Conservation (phyloP, 1,284 basidiomycete species). For the Trichosporon inkin region DNA sequence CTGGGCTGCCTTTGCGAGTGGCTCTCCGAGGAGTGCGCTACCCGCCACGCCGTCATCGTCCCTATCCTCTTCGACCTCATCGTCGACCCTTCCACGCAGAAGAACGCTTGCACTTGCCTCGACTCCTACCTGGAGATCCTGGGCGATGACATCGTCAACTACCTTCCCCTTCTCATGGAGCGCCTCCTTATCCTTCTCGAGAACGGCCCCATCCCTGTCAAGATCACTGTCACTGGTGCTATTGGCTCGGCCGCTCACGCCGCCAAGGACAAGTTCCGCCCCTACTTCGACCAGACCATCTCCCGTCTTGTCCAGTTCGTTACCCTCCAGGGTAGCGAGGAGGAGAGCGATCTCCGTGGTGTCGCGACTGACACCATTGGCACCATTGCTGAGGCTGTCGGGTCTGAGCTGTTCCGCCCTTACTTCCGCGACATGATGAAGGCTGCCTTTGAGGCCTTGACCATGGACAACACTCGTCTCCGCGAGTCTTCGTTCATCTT, state of each 20-base stretch:
- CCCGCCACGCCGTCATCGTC: slow-evolving; percentile 77
- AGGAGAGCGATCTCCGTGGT: slow-evolving; percentile 83
- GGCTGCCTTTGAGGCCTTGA: slow-evolving; percentile 85
- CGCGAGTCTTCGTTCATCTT: slow-evolving; percentile 97
- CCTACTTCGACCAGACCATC: slow-evolving; percentile 95
- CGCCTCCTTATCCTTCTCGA: slow-evolving; percentile 84
- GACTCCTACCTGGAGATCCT: slow-evolving; percentile 96
- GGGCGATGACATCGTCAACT: slow-evolving; percentile 78
- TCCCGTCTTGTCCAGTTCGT: slow-evolving; percentile 79
- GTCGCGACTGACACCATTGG: slow-evolving; percentile 98
- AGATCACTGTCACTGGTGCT: slow-evolving; percentile 94
- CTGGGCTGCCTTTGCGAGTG: slow-evolving; percentile 97
- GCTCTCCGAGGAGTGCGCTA: slow-evolving; percentile 88
- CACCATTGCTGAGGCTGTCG: slow-evolving; percentile 96
- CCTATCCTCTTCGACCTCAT: slow-evolving; percentile 89
- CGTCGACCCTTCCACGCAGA: slow-evolving; percentile 81
- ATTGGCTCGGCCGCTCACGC: slow-evolving; percentile 98
- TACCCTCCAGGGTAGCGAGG: slow-evolving; percentile 67
- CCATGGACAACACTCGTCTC: slow-evolving; percentile 76
- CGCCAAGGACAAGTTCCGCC: slow-evolving; percentile 85
- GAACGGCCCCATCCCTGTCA: slow-evolving; percentile 77
- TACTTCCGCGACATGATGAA: slow-evolving; percentile 96
- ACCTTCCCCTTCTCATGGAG: slow-evolving; percentile 94
- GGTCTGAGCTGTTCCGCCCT: slow-evolving; percentile 87
- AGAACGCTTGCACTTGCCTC: slow-evolving; percentile 89